Base-by-base conservation (phyloP, 441 rosid genomes). In the Adansonia rubrostipa region DNA sequence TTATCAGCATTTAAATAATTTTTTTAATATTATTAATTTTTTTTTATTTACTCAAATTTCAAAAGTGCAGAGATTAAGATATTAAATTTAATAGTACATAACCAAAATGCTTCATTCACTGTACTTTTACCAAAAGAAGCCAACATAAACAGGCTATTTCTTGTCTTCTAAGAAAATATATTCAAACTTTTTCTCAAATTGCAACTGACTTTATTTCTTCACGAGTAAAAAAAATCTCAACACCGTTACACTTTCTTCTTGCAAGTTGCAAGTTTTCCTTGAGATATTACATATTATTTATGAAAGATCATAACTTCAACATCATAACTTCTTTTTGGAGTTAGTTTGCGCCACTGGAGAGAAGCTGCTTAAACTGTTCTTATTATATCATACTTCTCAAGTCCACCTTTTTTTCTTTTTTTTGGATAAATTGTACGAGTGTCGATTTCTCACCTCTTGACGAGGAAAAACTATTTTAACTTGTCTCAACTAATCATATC, bases 201-300 rank as follows among this genome's bases (percentile, higher is more conserved):
- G 44, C 58, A 24, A 20, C 58, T 69, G 9, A 69, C 57, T 69
- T 69, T n/a, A 48, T 48, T 69, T 69, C 57, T 11, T 69, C 19
- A 22, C 58, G 20, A 47, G 73, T 69, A 22, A 69, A 69, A 69
- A 28, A 28, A 28, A 48, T 40, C 14, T 40, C 56, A 48, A 70
- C 45, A 22, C 10, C 15, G 33, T 22, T 11, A 48, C 9, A 69
- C 44, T 19, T 20, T 24, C 28, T 69, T 3, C 40, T 47, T 48
- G 19, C 19, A 47, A 22, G 33, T 69, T 47, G 48, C 42, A 69
- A 69, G 73, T 69, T 69, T 69, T 48, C 50, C 42, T 13, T 14
- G 42, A 69, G 60, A 51, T 13, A 19, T 69, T 69, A 50, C 73
- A 69, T 69, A 9, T 58, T 20, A 33, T 69, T 22, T 48, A 22